Conservation (phyloP, 2,329 filamentous ascomycete species). For the Epichloe festucae region DNA sequence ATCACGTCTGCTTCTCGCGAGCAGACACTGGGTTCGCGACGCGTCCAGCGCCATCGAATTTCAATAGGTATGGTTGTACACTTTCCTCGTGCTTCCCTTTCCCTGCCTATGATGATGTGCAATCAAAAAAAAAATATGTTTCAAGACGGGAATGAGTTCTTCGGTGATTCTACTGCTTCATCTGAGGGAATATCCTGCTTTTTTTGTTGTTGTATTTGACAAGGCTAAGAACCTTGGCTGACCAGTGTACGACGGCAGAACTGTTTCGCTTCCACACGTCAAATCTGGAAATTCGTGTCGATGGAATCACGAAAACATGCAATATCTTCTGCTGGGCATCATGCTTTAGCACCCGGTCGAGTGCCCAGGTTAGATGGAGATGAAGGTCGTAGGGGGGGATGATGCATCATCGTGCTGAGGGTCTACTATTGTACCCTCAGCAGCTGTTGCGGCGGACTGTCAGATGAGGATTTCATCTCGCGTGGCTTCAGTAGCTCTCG, state of each 20-base stretch:
- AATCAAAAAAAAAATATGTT: conserved; percentile 18
- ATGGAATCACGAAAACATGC: too few relatives aligned
- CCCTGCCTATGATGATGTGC: conserved; percentile 8
- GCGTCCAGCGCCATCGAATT: not conserved
- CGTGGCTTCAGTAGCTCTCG: too few relatives aligned
- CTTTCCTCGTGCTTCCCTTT: not conserved
- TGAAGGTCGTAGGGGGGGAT: too few relatives aligned
- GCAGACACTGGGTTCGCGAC: not conserved
- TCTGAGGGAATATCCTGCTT: not conserved
- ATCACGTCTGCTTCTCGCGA: not conserved
- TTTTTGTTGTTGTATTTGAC: not conserved
- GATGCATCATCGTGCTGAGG: too few relatives aligned
- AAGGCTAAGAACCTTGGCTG: not conserved
- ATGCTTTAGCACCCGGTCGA: too few relatives aligned
- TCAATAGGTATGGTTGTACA: not conserved
- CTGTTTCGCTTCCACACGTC: not conserved
- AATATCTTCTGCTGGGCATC: too few relatives aligned
- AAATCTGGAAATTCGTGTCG: too few relatives aligned
- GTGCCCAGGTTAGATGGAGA: too few relatives aligned
- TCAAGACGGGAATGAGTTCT: conserved; percentile 26
- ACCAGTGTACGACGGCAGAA: not conserved
- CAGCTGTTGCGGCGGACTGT: too few relatives aligned
- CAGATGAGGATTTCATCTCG: too few relatives aligned
- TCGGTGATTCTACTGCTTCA: conserved; percentile 18
- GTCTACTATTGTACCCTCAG: too few relatives aligned